Percentiles rank a stretch among this genome's conserved stretches.
Evolutionary conservation across 1,284 basidiomycete species (phyloP).

Genomic region (Tranzscheliella williamsii): DNA sequence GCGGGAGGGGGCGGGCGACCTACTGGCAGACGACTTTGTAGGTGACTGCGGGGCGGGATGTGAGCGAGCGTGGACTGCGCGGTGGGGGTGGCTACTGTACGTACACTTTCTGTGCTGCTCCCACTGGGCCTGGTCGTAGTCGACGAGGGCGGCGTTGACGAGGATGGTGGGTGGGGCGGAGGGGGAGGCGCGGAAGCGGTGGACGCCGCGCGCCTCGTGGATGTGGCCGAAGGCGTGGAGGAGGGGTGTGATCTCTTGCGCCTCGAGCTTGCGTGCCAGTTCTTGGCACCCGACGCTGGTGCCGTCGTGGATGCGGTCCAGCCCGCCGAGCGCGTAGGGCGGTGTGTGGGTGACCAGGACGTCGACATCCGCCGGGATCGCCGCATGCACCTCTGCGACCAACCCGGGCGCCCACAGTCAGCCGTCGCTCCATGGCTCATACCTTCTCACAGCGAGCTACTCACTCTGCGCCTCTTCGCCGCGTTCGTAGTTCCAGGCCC

Average conservation of each 20-base stretch:
- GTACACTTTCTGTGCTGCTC: slow-evolving; percentile 5
- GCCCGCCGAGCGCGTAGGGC: slow-evolving; percentile 9
- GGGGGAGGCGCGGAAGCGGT: slow-evolving; percentile 2
- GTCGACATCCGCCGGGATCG: slow-evolving; percentile 15
- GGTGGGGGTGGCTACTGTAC: too few species aligned
- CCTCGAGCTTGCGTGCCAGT: slow-evolving; percentile 14
- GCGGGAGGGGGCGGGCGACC: too few species aligned
- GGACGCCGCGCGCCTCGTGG: slow-evolving; percentile 29
- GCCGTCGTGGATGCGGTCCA: slow-evolving; percentile 27
- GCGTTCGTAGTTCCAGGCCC: slow-evolving; percentile 46
- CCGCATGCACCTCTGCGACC: slow-evolving; percentile 1
- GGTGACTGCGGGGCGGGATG: too few species aligned
- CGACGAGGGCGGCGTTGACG: slow-evolving; percentile 41
- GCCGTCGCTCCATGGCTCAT: background rate
- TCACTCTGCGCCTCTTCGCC: background rate
- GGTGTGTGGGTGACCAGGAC: slow-evolving; percentile 39
- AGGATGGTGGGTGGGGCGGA: slow-evolving; percentile 9
- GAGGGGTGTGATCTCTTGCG: slow-evolving; percentile 12
- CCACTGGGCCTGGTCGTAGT: slow-evolving; percentile 28
- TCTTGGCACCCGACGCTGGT: slow-evolving; percentile 37
- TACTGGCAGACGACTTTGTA: too few species aligned
- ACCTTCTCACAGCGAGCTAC: background rate
- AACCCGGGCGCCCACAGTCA: background rate
- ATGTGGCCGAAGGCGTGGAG: slow-evolving; percentile 44
- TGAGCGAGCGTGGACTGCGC: too few species aligned